Base-by-base conservation (phyloP, 2,329 filamentous ascomycete species). In the Ophiostoma pallidulum region DNA sequence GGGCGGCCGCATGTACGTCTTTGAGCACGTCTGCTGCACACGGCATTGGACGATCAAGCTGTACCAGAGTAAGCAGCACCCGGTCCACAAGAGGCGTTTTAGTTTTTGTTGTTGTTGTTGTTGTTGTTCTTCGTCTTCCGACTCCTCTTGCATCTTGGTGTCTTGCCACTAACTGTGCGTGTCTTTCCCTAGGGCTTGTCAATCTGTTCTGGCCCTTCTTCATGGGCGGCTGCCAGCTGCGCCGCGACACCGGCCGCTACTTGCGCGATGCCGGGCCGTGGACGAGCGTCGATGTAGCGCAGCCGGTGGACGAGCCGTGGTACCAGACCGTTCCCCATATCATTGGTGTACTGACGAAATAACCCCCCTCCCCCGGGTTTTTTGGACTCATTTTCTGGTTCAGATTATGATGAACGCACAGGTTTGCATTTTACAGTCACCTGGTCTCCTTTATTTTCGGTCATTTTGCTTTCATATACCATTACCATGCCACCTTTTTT, bases 1-100 rank as follows among this genome's bases (percentile, higher is more conserved):
- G 5, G 79, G 79, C 5, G 79, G 79, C 0, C 64, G 72, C 32
- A 82, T 78, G 77, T 78, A 80, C 51, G 69, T 78, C 1, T 82
- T 73, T 54, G 79, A 83, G 64, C 79, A 83, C 56, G 75, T 83
- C 33, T 58, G 61, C 47, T 62, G 60, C 42, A 62, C 64, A 37
- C 55, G 60, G 4, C 65, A 64, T 9, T 63, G 64, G 56, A 57
- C 62, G 20, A 64, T 78, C 56, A 51, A 56, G 12, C 45, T 64
- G 14, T 78, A 78, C 58, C 75, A 79, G 57, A 62, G 75, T 76
- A 56, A 64, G 74, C n/a, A n/a, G n/a, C n/a, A n/a, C n/a, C n/a
- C n/a, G n/a, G n/a, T n/a, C n/a, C n/a, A n/a, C n/a, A n/a, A n/a
- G n/a, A n/a, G n/a, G n/a, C n/a, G n/a, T n/a, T n/a, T n/a, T n/a